Evolutionary conservation across 352 stramenopile species (phyloP).

Genomic region (Phytophthora boehmeriae): DNA sequence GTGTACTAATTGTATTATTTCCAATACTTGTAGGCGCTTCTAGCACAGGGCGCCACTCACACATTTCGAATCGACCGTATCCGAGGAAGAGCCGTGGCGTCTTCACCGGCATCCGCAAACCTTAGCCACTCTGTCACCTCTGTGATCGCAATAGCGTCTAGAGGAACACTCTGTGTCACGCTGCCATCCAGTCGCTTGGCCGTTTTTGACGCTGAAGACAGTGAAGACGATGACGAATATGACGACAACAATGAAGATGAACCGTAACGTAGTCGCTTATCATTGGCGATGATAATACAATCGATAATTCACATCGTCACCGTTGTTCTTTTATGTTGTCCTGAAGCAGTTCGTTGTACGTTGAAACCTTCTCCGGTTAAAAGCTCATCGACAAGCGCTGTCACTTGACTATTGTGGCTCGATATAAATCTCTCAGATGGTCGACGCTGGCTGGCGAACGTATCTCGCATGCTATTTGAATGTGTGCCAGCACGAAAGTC

Average conservation of each 20-base stretch:
- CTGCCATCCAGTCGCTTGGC: slow-evolving; percentile 38
- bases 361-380: slow-evolving; percentile 60
- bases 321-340: slow-evolving; percentile 16
- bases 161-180: slow-evolving; percentile 59
- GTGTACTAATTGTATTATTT: slow-evolving; percentile 14
- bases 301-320: slow-evolving; percentile 27
- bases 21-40: slow-evolving; percentile 13
- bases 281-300: no score
- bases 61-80: slow-evolving; percentile 23
- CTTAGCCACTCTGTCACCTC: slow-evolving; percentile 12
- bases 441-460: slow-evolving; percentile 6
- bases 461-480: slow-evolving; percentile 15
- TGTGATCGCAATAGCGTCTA: slow-evolving; percentile 53
- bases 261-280: neutral
- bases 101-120: slow-evolving; percentile 3
- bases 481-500: slow-evolving; percentile 9
- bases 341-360: slow-evolving; percentile 27
- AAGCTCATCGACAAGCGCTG: slow-evolving; percentile 55
- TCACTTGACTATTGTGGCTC: slow-evolving; percentile 25
- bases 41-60: slow-evolving; percentile 14
- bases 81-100: slow-evolving; percentile 28
- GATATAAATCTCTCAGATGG: slow-evolving; percentile 23
- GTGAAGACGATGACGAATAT: slow-evolving; percentile 43
- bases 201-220: slow-evolving; percentile 70
- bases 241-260: slow-evolving; percentile 29